Conservation (phyloP, 139 green algal genomes). For the Tetradesmus lagerheimii region DNA sequence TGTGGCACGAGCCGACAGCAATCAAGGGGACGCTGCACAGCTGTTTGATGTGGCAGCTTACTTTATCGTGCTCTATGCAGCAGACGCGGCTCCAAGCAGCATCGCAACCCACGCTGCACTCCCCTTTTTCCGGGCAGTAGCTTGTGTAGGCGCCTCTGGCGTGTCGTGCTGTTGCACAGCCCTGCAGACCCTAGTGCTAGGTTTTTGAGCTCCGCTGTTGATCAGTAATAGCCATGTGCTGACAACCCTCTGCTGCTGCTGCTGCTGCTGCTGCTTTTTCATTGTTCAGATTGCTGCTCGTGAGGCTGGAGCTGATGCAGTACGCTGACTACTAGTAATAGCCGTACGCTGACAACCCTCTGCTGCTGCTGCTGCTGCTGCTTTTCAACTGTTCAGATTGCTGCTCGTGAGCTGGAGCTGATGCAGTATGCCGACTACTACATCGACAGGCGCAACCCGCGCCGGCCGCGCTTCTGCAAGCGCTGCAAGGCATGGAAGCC, state of each 20-base stretch:
- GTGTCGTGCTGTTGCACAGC: no score
- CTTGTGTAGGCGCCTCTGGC: not conserved
- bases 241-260: not conserved
- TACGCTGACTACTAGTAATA: constrained; percentile 60
- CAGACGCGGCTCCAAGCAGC: not conserved
- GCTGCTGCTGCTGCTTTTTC: constrained; percentile 4
- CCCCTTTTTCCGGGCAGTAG: not conserved
- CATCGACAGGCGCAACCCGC: constrained; percentile 58
- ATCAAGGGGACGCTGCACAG: not conserved
- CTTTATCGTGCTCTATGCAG: not conserved
- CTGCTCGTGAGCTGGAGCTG: constrained; percentile 62
- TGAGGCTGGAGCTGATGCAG: constrained; percentile 65
- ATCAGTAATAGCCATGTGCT: no score
- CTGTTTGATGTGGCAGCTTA: not conserved
- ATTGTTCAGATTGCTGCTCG: constrained; percentile 55
- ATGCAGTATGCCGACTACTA: constrained; percentile 61
- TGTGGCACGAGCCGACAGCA: no score
- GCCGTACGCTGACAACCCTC: not conserved
- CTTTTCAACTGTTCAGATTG: constrained; percentile 53
- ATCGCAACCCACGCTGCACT: not conserved
- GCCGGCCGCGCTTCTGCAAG: constrained; percentile 66
- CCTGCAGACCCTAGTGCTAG: no score
- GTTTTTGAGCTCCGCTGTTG: no score
- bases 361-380: not conserved
- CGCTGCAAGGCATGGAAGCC: constrained; percentile 90